Conservation (phyloP, 805 yeast species). For the Candida dajiaensis region DNA sequence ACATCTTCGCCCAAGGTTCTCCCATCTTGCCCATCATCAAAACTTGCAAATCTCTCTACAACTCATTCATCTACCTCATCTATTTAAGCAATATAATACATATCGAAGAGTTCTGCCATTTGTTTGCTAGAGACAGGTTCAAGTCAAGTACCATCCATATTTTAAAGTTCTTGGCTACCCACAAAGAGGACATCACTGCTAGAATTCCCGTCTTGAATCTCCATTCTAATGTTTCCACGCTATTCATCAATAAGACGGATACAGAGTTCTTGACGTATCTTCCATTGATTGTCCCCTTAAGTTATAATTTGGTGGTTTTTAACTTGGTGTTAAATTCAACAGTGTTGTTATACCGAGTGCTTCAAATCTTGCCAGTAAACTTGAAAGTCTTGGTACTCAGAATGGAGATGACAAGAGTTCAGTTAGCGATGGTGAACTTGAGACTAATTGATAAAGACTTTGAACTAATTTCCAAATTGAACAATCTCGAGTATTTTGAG, state of each 20-base stretch:
- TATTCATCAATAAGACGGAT: not conserved
- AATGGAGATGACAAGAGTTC: constrained; percentile 7
- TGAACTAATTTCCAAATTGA: not conserved
- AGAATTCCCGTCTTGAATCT: constrained; percentile 3
- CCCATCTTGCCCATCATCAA: constrained; percentile 11
- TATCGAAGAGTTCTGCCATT: constrained; percentile 4
- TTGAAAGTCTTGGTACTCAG: constrained; percentile 7
- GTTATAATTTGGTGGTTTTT: constrained; percentile 4
- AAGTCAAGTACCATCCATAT: not conserved
- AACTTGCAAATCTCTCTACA: constrained; percentile 8
- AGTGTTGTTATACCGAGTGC: not conserved
- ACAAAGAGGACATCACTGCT: not conserved
- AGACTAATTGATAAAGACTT: not conserved
- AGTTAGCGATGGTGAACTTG: not conserved
- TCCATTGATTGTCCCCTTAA: not conserved
- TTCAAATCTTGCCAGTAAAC: constrained; percentile 4
- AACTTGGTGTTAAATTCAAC: constrained; percentile 7
- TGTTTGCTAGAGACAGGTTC: not conserved
- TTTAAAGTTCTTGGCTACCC: not conserved
- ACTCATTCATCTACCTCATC: constrained; percentile 6
- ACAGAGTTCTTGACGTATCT: not conserved
- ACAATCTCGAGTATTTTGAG: constrained; percentile 8
- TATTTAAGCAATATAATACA: constrained; percentile 9
- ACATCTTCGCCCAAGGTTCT: constrained; percentile 1
- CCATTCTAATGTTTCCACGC: constrained; percentile 4